Evolutionary conservation across 2,329 filamentous ascomycete genomes (phyloP).

Genomic region (Sporothrix pseudoabietina): DNA sequence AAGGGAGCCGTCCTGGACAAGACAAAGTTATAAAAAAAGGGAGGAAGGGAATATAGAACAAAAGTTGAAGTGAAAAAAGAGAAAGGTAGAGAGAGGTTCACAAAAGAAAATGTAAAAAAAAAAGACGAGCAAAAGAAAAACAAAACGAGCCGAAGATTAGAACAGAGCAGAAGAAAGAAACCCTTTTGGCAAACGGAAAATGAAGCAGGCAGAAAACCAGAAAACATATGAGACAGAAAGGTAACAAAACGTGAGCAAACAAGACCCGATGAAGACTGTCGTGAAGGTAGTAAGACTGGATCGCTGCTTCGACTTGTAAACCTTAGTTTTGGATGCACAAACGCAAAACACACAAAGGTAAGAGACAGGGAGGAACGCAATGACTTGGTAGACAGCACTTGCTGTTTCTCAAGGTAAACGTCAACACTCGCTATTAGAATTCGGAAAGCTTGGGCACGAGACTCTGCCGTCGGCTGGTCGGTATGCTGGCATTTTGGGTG

Average conservation of each 20-base stretch:
- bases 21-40: neutral
- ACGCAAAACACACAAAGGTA: neutral
- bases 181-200: conserved; percentile 15
- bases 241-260: conserved; percentile 6
- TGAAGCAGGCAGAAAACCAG: neutral
- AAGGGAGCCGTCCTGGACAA: neutral
- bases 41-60: conserved; percentile 30
- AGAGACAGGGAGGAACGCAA: neutral
- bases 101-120: neutral
- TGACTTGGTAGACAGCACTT: neutral
- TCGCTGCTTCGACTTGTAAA: conserved; percentile 20
- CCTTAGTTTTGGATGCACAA: neutral
- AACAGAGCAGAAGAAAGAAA: conserved; percentile 3
- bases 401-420: neutral
- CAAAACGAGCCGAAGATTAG: conserved; percentile 10
- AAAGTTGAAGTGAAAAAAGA: conserved; percentile 2
- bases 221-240: neutral
- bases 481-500: neutral
- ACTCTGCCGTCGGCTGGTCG: neutral
- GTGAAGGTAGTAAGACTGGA: neutral
- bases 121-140: neutral
- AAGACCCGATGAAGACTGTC: conserved; percentile 17
- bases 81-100: conserved; percentile 9
- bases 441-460: neutral
- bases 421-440: neutral